These are phyloP conservation scores for Martiniozyma abietophila DNA, from an alignment of 805 yeast genomes.

Conservation along the genomic window DNA sequence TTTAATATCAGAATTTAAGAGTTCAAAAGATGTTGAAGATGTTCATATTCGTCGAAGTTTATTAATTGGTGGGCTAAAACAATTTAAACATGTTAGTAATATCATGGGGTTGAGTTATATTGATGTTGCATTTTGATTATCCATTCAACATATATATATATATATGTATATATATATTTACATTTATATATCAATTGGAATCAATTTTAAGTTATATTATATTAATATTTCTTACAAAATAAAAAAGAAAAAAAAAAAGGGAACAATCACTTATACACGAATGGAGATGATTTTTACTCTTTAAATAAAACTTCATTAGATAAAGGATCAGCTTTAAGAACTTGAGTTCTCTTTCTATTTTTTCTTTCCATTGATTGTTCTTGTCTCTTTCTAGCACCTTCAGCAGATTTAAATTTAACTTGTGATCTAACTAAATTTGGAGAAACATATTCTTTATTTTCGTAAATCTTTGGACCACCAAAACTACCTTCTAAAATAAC, in stretches of 20 bases:
- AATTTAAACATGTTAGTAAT: conserved; percentile 24
- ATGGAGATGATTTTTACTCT: conserved; percentile 14
- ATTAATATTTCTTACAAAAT: too few relatives aligned
- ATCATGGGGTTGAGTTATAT: conserved; percentile 24
- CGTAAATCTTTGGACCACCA: conserved; percentile 96
- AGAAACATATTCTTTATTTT: conserved; percentile 91
- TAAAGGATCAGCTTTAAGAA: conserved; percentile 72
- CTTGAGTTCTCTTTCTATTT: conserved; percentile 64
- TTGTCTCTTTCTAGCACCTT: conserved; percentile 65
- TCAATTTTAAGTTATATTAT: too few relatives aligned
- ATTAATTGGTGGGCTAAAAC: conserved; percentile 26
- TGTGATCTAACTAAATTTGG: conserved; percentile 95
- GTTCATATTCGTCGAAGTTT: conserved; percentile 21
- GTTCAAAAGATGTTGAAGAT: conserved; percentile 19
- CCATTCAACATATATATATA: too few relatives aligned
- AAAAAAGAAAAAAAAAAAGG: not conserved
- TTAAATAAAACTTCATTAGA: conserved; percentile 71
- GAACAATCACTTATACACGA: not conserved
- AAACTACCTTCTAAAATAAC: conserved; percentile 93
- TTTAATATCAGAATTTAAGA: conserved; percentile 26
- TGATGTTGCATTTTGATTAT: conserved; percentile 8
- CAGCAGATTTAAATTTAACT: conserved; percentile 68
- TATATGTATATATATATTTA: not conserved
- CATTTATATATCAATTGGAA: too few relatives aligned
- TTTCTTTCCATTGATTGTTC: conserved; percentile 73